Conservation (phyloP, 2,329 filamentous ascomycete genomes). For the Pseudogymnoascus sp. region DNA sequence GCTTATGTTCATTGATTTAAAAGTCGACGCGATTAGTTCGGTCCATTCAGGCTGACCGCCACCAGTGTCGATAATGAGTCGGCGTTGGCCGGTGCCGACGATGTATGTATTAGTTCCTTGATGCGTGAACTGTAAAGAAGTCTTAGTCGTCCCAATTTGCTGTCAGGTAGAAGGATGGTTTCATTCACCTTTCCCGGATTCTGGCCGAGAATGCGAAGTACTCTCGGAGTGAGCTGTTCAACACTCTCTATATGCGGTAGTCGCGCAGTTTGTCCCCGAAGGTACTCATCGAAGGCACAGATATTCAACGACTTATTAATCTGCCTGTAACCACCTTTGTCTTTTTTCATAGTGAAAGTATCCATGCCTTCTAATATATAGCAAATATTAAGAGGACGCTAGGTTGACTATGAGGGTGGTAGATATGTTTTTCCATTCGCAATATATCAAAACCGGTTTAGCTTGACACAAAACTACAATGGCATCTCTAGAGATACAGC, state of each 20-base stretch:
- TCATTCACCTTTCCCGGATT: conserved; percentile 72
- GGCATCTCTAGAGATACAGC: neutral
- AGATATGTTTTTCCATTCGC: neutral
- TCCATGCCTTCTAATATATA: neutral
- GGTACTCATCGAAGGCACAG: conserved; percentile 12
- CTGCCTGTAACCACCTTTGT: neutral
- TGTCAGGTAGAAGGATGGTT: conserved; percentile 1
- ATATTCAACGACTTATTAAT: neutral
- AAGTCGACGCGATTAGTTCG: conserved; percentile 56
- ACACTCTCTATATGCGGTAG: conserved; percentile 61
- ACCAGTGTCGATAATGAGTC: conserved; percentile 84
- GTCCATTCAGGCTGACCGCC: conserved; percentile 42
- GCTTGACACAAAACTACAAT: neutral
- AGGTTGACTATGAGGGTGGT: neutral
- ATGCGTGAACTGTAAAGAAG: conserved; percentile 49
- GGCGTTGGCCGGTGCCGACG: conserved; percentile 62
- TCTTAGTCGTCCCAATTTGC: conserved; percentile 56
- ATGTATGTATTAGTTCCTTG: conserved; percentile 94
- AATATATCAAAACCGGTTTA: neutral
- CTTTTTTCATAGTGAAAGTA: neutral
- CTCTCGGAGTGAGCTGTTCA: conserved; percentile 66
- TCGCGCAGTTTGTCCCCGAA: conserved; percentile 46
- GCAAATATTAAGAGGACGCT: neutral
- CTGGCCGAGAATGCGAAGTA: conserved; percentile 78
- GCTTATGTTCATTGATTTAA: conserved; percentile 45